Evolutionary conservation across 176 grass and related monocot species (phyloP).

Genomic region (Triticum monococcum): DNA sequence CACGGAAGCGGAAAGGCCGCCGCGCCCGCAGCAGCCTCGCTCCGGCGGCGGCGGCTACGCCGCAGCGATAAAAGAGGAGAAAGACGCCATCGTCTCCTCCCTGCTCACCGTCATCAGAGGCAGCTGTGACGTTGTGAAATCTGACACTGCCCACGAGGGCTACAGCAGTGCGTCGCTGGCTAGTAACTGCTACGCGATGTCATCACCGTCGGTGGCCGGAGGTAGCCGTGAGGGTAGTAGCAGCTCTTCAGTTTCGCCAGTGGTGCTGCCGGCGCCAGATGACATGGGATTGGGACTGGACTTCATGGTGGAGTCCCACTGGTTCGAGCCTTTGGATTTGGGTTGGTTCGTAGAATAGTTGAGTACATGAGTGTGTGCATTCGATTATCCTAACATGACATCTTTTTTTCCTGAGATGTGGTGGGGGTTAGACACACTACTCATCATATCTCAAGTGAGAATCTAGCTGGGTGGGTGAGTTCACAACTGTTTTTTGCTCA

Average conservation of each 20-base stretch:
- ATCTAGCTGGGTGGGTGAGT: neutral
- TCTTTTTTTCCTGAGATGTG: neutral
- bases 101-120: slow-evolving; percentile 27
- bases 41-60: neutral
- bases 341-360: slow-evolving; percentile 36
- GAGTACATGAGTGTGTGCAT: slow-evolving; percentile 12
- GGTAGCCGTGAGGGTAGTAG: neutral
- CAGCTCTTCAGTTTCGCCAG: slow-evolving; percentile 18
- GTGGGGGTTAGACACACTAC: neutral
- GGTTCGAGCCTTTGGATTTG: slow-evolving; percentile 47
- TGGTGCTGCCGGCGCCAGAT: neutral
- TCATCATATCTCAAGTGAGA: neutral
- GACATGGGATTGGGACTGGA: slow-evolving; percentile 24
- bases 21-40: slow-evolving; percentile 9
- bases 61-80: slow-evolving; percentile 32
- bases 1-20: neutral
- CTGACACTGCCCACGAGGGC: neutral
- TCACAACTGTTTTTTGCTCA: neutral
- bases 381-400: neutral
- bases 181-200: neutral
- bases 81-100: slow-evolving; percentile 39
- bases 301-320: slow-evolving; percentile 27
- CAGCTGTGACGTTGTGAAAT: neutral
- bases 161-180: neutral
- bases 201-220: neutral